Conservation (phyloP, 805 yeast genomes). For the Wickerhamiella lipophila region DNA sequence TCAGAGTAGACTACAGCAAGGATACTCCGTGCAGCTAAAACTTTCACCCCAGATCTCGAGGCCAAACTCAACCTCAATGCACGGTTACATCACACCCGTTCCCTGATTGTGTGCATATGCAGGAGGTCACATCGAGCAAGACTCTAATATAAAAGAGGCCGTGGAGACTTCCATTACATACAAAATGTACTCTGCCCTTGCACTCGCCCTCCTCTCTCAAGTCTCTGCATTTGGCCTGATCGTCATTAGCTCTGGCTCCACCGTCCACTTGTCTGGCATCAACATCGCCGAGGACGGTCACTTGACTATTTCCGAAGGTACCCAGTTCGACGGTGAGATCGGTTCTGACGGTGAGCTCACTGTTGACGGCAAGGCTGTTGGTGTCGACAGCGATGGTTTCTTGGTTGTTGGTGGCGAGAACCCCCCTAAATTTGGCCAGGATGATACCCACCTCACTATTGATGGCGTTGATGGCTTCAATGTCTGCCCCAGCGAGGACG, state of each 20-base stretch:
- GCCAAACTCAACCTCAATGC: no score
- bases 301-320: neutral
- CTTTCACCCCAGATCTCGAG: no score
- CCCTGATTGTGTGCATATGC: no score
- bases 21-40: no score
- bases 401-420: neutral
- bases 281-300: neutral
- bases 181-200: slow-evolving; percentile 1
- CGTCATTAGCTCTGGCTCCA: slow-evolving; percentile 1
- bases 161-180: neutral
- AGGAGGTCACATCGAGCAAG: no score
- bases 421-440: neutral
- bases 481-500: slow-evolving; percentile 1
- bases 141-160: no score
- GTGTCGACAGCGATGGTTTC: neutral
- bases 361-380: neutral
- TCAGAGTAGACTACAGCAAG: no score
- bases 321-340: neutral
- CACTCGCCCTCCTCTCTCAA: slow-evolving; percentile 7
- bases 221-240: slow-evolving; percentile 3
- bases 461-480: neutral
- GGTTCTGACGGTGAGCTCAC: slow-evolving; percentile 2
- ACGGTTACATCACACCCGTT: no score
- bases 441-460: neutral
- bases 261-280: neutral